Evolutionary conservation across 2,329 filamentous ascomycete species (phyloP).

Genomic region (Orbilia javanica): DNA sequence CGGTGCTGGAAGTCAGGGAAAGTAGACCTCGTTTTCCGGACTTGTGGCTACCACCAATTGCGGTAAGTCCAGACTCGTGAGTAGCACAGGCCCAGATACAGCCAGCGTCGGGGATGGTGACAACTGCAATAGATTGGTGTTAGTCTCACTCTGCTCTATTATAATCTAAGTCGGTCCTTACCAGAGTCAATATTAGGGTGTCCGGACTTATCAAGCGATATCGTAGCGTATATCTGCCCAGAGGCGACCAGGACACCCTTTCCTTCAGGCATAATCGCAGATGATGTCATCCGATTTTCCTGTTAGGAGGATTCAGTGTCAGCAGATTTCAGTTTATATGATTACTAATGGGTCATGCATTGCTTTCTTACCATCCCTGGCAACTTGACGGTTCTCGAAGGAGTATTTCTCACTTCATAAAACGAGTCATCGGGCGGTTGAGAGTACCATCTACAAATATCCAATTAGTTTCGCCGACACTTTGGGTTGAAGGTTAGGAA

Average conservation of each 20-base stretch:
- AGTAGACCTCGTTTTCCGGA: conserved; percentile 44
- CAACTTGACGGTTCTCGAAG: conserved; percentile 42
- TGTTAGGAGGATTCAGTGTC: background rate
- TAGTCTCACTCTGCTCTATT: background rate
- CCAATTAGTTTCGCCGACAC: conserved; percentile 6
- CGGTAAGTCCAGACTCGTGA: conserved; percentile 29
- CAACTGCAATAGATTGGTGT: background rate
- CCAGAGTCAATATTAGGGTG: conserved; percentile 41
- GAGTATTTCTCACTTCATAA: conserved; percentile 53
- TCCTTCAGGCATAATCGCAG: conserved; percentile 53
- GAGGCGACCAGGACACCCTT: conserved; percentile 52
- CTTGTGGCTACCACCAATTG: conserved; percentile 51
- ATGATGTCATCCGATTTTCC: conserved; percentile 57
- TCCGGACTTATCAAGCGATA: conserved; percentile 42
- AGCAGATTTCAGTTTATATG: background rate
- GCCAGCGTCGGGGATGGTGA: conserved; percentile 41
- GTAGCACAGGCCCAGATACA: conserved; percentile 50
- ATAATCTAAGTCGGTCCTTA: background rate
- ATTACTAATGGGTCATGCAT: background rate
- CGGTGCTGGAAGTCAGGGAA: conserved; percentile 30
- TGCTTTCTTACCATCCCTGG: conserved; percentile 47
- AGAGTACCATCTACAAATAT: conserved; percentile 44
- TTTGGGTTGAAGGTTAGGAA: too few species aligned
- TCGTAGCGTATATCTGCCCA: conserved; percentile 36
- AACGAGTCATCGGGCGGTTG: conserved; percentile 50